Base-by-base conservation (phyloP, 441 rosid genomes). In the Croton laevigatus region DNA sequence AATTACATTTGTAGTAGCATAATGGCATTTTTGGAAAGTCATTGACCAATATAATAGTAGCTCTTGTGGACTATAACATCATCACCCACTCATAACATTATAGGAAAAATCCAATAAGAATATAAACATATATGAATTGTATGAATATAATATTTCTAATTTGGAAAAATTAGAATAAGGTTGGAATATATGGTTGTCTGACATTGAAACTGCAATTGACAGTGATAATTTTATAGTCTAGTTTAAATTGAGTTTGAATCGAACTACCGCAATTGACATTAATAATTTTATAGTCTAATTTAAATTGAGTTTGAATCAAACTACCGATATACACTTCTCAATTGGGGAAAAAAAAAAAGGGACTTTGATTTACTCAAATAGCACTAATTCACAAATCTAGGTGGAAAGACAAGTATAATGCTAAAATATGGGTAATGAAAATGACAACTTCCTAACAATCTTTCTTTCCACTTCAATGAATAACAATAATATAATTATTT, bases 361-460 rank as follows among this genome's bases (percentile, higher is more conserved):
- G 32, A 40, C 17, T 8, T 38, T 51, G 67, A 57, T 64, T n/a
- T 57, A 52, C 70, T 79, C 49, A 34, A 72, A 60, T 12, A 38
- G 70, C 84, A 76, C 77, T 80, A 70, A 13, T 65, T 69, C 66
- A 73, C 57, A 59, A 27, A 70, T 76, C 73, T 81, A 80, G 85
- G 73, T 82, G 94, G 87, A 82, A 82, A 83, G 85, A 37, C 64
- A 61, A 19, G 66, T 27, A 67, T 37, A 46, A 71, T 75, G 73
- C 58, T 45, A 34, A 48, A 72, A 44, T 57, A 55, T 71, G n/a
- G 75, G 62, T 55, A 20, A 19, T 74, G 93, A 87, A 77, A 85
- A 81, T 71, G 97, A 89, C 91, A 22, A 59, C 10, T 86, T 85
- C 93, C 93, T 83, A 91, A 83, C 83, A 44, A 59, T 48, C 61